Evolutionary conservation across 2,329 filamentous ascomycete genomes (phyloP), one percentile per base, ranked within the genome.

Genomic region (Chaetomiaceae sp.): DNA sequence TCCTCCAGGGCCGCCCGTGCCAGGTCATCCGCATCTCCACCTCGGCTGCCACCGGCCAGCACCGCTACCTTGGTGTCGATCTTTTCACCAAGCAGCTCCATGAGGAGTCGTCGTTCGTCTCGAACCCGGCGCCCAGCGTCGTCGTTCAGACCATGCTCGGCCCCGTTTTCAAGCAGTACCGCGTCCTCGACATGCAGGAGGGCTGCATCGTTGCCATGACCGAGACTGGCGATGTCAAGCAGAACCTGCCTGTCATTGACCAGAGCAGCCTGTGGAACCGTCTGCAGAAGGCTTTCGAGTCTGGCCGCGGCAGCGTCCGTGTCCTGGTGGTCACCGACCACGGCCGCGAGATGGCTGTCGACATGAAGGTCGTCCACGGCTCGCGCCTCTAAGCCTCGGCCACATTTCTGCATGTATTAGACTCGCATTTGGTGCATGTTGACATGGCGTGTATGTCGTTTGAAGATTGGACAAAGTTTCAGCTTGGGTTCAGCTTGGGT

Each of bases 131-230:
- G 63, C 92, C 92, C 65, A 96, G 89, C 65, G 94, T 99, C 57
- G 85, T 97, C 61, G 92, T 99, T 68, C 94, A 99, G 87, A 97
- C 92, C 79, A 97, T 99, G 90, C 88, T 95, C 64, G 94, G 92
- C 66, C 94, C 94, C 61, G 85, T 97, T 79, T 96, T 97, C 90
- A 97, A 97, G 90, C 94, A 97, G 83, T 99, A 99, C 87, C 91
- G 94, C 69, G 92, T 99, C 71, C 87, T 99, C 59, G 94, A 99
- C 80, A 87, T 99, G 74, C 86, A 90, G 73, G 89, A 95, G 63
- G 91, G 82, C 65, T 8, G 57, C 70, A 75, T 99, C 69, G 90
- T 95, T 63, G 91, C 91, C 80, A 97, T 99, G 91, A 99, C 94
- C 71, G 94, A 99, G 87, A 89, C 86, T 62, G 91, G 94, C 66